Evolutionary conservation across 768 basidiomycete genomes (phyloP), one percentile per base, ranked within the genome.

Genomic region (Suillus paluster): DNA sequence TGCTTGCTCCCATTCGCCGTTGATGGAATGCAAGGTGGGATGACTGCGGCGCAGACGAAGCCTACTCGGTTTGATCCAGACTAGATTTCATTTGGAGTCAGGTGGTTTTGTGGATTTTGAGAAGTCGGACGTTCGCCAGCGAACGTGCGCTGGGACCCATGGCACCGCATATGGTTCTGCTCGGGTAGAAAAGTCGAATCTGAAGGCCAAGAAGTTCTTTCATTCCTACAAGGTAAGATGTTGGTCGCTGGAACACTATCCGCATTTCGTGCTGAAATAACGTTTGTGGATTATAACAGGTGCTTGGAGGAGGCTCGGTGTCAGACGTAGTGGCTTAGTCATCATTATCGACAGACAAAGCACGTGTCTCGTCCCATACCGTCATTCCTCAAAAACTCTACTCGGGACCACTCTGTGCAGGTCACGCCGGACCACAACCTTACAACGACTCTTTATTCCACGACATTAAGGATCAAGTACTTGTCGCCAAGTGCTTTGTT

Each of bases 91-190:
- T 54, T 54, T 54, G 34, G 21, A 23, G 39, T 39, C 54, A 55
- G 54, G 54, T 55, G 54, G 53, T 34, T 17, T 14, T 27, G 36
- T n/a, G 15, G 42, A n/a, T 34, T 27, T 33, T 52, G 61, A 70
- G 64, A 67, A 64, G 65, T 56, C 62, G 67, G 19, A n/a, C 10
- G 49, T 30, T 50, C 44, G 63, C 56, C 65, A 64, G 70, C 73
- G 70, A 76, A 75, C 73, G 73, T 75, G 73, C 75, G 75, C 71
- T 17, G 59, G 64, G 75, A 75, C 73, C 75, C 73, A 49, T 71
- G 75, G 55, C 75, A 75, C 75, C 73, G 71, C 64, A 23, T 60
- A 59, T 60, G 62, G 63, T 66, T 63, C 66, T 63, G 71, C 52
- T 39, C 55, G 36, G 19, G 50, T 73, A 70, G 69, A 74, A 75